Base-by-base conservation (phyloP, 768 basidiomycete genomes). In the Kwoniella sp. region DNA sequence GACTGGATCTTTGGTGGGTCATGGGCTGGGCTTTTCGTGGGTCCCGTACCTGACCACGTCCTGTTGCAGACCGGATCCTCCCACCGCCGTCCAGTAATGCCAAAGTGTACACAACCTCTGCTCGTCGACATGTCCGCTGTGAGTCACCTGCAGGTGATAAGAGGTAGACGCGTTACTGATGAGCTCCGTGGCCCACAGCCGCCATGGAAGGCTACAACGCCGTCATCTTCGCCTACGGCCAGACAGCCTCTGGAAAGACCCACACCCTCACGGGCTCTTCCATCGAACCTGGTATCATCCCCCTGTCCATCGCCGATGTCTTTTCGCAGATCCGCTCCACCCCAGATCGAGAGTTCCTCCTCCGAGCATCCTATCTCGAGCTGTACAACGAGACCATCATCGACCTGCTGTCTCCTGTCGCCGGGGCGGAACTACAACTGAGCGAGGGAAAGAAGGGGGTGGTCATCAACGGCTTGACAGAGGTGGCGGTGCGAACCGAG, bases 161-260 rank as follows among this genome's bases (percentile, higher is more conserved):
- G 33, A 19, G n/a, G 40, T 5, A 15, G 10, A 40, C 10, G 11
- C 4, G 4, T 11, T n/a, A 28, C 34, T 31, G 11, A 28, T 20
- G 38, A 11, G 38, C 20, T 40, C 22, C n/a, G n/a, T n/a, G n/a
- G n/a, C n/a, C n/a, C n/a, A n/a, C 61, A 50, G 88, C 91, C 3
- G 89, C 92, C 9, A 95, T 98, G 90, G 88, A 89, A 44, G 95
- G 95, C 15, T 98, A 83, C 79, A 96, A 98, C 73, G 83, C 91
- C 7, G 88, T 98, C 58, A 82, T 96, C 34, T 99, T 99, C 63
- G 93, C 95, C 17, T 77, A 77, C 47, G 78, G 78, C 19, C 93
- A 98, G 71, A 98, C 95, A 0, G 85, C 84, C 5, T 82, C 80
- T 27, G 85, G 85, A 44, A 87, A 86, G 75, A 86, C 85, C 0